Percentiles rank a stretch among this genome's conserved stretches.
Evolutionary conservation across 208 protist genomes (phyloP).

Genomic region (Trypanosomatidae sp.): DNA sequence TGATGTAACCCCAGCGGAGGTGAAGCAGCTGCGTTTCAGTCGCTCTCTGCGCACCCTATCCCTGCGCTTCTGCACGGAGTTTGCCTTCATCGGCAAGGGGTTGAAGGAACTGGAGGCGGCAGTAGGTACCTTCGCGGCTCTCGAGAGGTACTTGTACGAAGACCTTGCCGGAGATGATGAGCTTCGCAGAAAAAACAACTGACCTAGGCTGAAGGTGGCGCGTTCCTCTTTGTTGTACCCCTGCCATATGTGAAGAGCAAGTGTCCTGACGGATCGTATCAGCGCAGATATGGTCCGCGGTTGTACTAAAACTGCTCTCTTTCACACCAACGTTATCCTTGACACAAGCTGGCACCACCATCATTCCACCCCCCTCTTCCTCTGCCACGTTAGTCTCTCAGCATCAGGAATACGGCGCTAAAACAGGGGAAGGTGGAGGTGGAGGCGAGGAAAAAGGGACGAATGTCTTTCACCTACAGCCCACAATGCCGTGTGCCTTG

Average conservation of each 20-base stretch:
- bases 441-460: too few relatives aligned
- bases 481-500: background rate
- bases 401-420: conserved; percentile 2
- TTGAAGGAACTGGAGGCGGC: conserved; percentile 20
- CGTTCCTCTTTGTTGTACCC: background rate
- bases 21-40: conserved; percentile 30
- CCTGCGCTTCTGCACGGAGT: conserved; percentile 55
- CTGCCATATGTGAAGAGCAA: background rate
- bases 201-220: background rate
- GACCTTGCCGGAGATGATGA: conserved; percentile 44
- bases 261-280: background rate
- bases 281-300: too few relatives aligned
- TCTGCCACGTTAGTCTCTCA: background rate
- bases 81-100: conserved; percentile 32
- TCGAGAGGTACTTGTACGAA: conserved; percentile 51
- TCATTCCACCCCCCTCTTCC: background rate
- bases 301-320: background rate
- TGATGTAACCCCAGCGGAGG: conserved; percentile 39
- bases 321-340: background rate
- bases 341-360: background rate
- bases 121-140: conserved; percentile 31
- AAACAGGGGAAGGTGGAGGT: background rate
- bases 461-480: background rate
- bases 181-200: conserved; percentile 27
- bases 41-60: conserved; percentile 43